These are phyloP conservation scores for Microbotryum scabiosae DNA, from an alignment of 1,284 basidiomycete species.

Conservation along the genomic window DNA sequence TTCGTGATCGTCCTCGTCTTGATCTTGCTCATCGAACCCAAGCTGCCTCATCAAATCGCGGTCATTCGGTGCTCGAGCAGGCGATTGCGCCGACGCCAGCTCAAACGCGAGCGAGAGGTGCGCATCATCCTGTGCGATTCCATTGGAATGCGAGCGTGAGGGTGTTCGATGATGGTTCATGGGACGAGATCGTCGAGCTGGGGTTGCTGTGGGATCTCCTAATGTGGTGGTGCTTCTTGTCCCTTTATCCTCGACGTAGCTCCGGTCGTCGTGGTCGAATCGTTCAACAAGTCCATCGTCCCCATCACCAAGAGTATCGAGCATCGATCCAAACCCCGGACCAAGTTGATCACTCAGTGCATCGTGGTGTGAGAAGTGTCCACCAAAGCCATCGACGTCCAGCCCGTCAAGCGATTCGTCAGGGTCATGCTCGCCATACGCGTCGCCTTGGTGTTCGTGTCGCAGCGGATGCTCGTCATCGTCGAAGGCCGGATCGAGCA, in stretches of 20 bases:
- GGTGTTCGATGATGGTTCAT: too few species aligned
- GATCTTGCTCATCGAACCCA: slow-evolving; percentile 14
- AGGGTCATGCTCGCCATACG: neutral
- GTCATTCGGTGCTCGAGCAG: neutral
- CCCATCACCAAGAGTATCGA: neutral
- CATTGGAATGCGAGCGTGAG: too few species aligned
- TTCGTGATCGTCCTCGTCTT: neutral
- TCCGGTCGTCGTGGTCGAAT: neutral
- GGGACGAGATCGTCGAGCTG: neutral
- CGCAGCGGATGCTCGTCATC: slow-evolving; percentile 4
- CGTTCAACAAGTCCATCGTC: neutral
- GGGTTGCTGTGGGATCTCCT: neutral
- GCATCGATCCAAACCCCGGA: too few species aligned
- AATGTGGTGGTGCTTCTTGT: neutral
- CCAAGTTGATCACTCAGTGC: too few species aligned
- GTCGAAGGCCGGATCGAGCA: slow-evolving; percentile 21
- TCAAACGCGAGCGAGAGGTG: slow-evolving; percentile 18
- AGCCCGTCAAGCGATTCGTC: neutral
- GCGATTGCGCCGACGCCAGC: slow-evolving; percentile 10
- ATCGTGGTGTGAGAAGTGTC: neutral
- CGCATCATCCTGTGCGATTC: too few species aligned
- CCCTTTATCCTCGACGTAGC: neutral
- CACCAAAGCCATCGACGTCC: neutral
- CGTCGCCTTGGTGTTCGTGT: neutral
- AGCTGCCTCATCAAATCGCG: slow-evolving; percentile 17